Base-by-base conservation (phyloP, 371 early-diverging fungal genomes). In the Rhizomucor pusillus region DNA sequence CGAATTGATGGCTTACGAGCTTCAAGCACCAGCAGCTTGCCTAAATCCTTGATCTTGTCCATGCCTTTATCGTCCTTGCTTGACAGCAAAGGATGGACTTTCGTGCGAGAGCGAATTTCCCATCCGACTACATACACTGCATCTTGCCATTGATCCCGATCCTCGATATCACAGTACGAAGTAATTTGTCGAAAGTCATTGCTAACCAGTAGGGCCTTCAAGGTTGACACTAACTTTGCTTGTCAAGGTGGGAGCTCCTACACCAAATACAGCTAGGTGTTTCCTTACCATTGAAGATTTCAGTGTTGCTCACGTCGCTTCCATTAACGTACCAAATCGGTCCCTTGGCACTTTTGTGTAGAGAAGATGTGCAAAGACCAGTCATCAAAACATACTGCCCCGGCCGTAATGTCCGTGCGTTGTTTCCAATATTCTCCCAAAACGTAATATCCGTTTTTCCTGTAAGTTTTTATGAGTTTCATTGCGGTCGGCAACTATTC, bases 311-410 rank as follows among this genome's bases (percentile, higher is more conserved):
- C 1, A 63, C 50, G 25, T 19, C 54, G 46, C 76, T 75, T 24
- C 76, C 76, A 47, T 75, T 75, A 45, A 75, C 64, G 52, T 67
- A 75, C 76, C 76, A 75, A 14, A 60, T 45, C 5, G 60, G 33
- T 9, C 61, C 62, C 1, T 57, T 59, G 7, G 35, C 25, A 7
- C 43, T 43, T 16, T 47, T 52, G 35, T 65, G 63, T 34, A 44
- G 39, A 18, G 50, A 47, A n/a, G 71, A 71, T 13, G 75, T 75
- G 1, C 60, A 59, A 10, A 75, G 50, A 2, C 63, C 59, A 16
- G 69, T 63, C 24, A 75, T 43, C 9, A 75, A 35, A 6, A 67
- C 60, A 40, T 67, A 65, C 19, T 72, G 68, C 0, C 73, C 73
- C 9, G 60, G 47, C 41, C 62, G 63, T n/a, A 72, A 37, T 35